Conservation (phyloP, 352 stramenopile species). For the Phytophthora litchii region DNA sequence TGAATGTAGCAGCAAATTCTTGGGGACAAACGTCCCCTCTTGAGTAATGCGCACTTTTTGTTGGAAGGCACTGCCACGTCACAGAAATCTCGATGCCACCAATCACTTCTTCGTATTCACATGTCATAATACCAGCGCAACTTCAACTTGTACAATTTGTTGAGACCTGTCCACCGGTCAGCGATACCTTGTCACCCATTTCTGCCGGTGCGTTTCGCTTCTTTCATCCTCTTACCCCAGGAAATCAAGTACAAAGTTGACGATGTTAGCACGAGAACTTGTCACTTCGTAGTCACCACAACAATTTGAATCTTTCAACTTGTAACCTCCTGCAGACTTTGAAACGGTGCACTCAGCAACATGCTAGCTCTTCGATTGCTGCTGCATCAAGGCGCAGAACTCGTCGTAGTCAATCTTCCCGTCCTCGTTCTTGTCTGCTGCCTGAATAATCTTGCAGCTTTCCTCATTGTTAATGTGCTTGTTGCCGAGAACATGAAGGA, state of each 20-base stretch:
- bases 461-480: slow-evolving; percentile 49
- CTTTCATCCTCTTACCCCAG: background rate
- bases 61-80: background rate
- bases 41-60: too few species aligned
- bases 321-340: too few species aligned
- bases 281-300: too few species aligned
- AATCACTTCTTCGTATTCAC: background rate
- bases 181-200: too few species aligned
- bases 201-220: background rate
- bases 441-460: slow-evolving; percentile 63
- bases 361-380: slow-evolving; percentile 20
- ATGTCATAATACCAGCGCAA: too few species aligned
- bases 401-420: slow-evolving; percentile 89
- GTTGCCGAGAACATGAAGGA: slow-evolving; percentile 67
- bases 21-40: too few species aligned
- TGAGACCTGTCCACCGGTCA: too few species aligned
- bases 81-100: too few species aligned
- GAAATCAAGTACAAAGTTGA: background rate
- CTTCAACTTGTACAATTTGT: background rate
- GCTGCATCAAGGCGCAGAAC: slow-evolving; percentile 74
- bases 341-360: background rate
- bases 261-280: too few species aligned
- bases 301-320: too few species aligned
- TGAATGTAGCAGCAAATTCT: too few species aligned
- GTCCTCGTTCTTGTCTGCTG: slow-evolving; percentile 84